Evolutionary conservation across 2,329 filamentous ascomycete species (phyloP).

Genomic region (Phaeosphaeriaceae sp.): DNA sequence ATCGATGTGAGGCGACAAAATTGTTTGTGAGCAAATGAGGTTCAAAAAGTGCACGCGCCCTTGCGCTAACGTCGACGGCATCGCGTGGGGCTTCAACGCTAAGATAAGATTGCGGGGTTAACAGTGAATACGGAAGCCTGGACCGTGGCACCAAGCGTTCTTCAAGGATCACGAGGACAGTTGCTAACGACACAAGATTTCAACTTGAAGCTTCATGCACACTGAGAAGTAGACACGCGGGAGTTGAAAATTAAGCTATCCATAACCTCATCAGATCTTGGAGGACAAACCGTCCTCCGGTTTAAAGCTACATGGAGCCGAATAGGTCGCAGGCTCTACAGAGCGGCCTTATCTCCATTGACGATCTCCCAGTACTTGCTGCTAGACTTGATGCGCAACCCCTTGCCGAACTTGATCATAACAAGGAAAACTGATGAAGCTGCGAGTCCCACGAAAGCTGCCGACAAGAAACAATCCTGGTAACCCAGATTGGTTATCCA

Average conservation of each 20-base stretch:
- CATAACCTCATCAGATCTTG: no score
- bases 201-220: background rate
- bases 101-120: conserved; percentile 5
- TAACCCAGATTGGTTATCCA: conserved; percentile 54
- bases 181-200: background rate
- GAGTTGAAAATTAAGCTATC: background rate
- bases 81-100: conserved; percentile 1
- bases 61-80: background rate
- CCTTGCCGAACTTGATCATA: conserved; percentile 60
- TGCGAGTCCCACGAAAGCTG: conserved; percentile 52
- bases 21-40: background rate
- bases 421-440: conserved; percentile 49
- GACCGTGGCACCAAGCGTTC: background rate
- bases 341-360: conserved; percentile 12
- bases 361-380: conserved; percentile 46
- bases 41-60: background rate
- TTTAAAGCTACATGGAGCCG: no score
- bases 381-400: conserved; percentile 33
- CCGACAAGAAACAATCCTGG: conserved; percentile 53
- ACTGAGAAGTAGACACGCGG: background rate
- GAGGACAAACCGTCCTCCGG: no score
- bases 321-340: background rate
- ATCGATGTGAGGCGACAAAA: background rate
- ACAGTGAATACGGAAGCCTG: background rate
- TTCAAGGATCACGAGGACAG: background rate